A percentile compares a stretch with the other conserved stretches of the same genome.
Conservation (phyloP, 495 filamentous ascomycete genomes). For the Lepidopterella palustris region DNA sequence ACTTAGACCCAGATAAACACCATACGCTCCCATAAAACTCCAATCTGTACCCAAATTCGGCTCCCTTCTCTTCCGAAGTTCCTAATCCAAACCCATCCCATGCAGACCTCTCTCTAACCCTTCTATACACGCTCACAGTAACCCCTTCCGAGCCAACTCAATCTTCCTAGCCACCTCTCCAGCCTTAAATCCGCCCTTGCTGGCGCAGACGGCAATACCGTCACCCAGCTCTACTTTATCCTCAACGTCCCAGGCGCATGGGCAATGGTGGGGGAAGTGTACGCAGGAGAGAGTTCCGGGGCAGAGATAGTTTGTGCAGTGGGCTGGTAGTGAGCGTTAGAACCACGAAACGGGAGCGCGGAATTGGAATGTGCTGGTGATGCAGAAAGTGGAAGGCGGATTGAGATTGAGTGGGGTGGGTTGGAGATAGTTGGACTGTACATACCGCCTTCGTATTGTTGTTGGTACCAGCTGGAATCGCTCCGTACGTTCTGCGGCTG, state of each 20-base stretch:
- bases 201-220: conserved; percentile 72
- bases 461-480: conserved; percentile 70
- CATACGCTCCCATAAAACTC: too few species aligned
- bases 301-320: conserved; percentile 87
- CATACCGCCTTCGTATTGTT: conserved; percentile 59
- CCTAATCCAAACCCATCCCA: neutral
- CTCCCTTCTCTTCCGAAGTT: too few species aligned
- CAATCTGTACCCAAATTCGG: too few species aligned
- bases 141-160: conserved; percentile 52
- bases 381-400: neutral
- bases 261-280: conserved; percentile 88
- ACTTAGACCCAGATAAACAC: too few species aligned
- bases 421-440: too few species aligned
- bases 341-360: neutral
- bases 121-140: conserved; percentile 59
- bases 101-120: neutral
- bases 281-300: conserved; percentile 86
- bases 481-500: conserved; percentile 69
- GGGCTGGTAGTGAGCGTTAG: conserved; percentile 43
- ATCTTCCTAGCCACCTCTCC: conserved; percentile 38
- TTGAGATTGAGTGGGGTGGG: too few species aligned
- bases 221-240: conserved; percentile 86
- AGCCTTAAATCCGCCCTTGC: conserved; percentile 65
- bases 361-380: neutral
- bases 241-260: conserved; percentile 77